Conservation (phyloP, 2,329 filamentous ascomycete species). For the Ceratocystis cacaofunesta region DNA sequence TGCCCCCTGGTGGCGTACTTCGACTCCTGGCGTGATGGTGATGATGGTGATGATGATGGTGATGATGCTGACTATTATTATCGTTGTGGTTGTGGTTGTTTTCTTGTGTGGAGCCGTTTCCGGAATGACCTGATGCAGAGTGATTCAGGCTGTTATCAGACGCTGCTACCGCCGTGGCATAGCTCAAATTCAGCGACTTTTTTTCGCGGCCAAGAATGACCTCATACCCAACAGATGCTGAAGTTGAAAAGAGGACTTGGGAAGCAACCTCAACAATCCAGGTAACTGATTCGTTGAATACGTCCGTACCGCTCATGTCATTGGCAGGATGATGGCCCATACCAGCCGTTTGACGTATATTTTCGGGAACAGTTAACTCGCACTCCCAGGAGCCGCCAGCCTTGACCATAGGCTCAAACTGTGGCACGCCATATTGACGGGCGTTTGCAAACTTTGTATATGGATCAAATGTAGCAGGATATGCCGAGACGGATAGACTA, state of each 20-base stretch:
- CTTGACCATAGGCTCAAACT: conserved; percentile 94
- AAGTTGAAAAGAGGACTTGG: conserved; percentile 85
- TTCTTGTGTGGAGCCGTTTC: background rate
- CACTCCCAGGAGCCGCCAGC: conserved; percentile 79
- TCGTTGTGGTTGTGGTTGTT: conserved; percentile 40
- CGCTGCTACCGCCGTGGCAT: conserved; percentile 31
- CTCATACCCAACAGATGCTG: conserved; percentile 78
- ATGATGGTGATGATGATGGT: conserved; percentile 46
- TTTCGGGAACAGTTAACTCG: conserved; percentile 63
- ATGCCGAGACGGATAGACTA: conserved; percentile 72
- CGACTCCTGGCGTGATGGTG: conserved; percentile 20
- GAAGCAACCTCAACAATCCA: conserved; percentile 89
- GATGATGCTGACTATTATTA: conserved; percentile 45
- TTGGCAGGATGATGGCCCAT: conserved; percentile 22
- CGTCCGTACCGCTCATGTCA: conserved; percentile 30
- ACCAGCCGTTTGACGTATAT: conserved; percentile 52
- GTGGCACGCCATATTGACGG: conserved; percentile 59
- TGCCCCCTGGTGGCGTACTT: conserved; percentile 38
- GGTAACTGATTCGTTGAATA: conserved; percentile 44
- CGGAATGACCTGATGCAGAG: conserved; percentile 2
- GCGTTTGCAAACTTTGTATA: conserved; percentile 61
- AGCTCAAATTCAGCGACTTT: conserved; percentile 57
- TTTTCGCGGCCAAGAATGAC: conserved; percentile 73
- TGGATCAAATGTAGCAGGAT: conserved; percentile 69
- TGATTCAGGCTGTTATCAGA: conserved; percentile 15